Evolutionary conservation across 2,329 filamentous ascomycete genomes (phyloP), one percentile per base, ranked within the genome.

Genomic region (Plectosphaerella plurivora): DNA sequence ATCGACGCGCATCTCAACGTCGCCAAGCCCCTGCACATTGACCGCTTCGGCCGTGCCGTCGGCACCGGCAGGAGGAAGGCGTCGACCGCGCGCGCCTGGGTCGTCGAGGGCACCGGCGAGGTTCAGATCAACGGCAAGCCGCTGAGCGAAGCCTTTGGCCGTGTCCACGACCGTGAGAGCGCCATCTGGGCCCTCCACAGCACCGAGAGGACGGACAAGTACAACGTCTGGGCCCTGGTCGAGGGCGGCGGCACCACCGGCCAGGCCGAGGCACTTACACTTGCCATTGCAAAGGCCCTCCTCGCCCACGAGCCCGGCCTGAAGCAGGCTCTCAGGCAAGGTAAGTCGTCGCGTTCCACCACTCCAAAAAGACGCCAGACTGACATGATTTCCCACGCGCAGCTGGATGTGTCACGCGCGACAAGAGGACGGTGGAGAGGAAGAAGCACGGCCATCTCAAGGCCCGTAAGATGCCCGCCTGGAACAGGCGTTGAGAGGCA

Each of bases 391-490:
- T 45, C 24, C 65, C 58, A 66, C 59, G 61, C 63, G 52, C 70
- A 99, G 94, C 93, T 68, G 95, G 95, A 57, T 91, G 88, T 70
- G 83, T 99, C 58, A 95, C 92, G 50, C 88, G 93, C 66, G 93
- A 99, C 75, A 83, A 87, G 53, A 91, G 93, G 75, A 86, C 80
- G 65, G 95, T 99, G 61, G 94, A 99, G 76, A 93, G 94, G 70
- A 99, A 99, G 86, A 97, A 99, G 83, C 84, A 91, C 53, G 95
- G 94, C 61, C 90, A 91, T 66, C 73, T 96, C 75, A 99, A 99
- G 82, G 93, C 94, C 53, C 89, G 94, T 74, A 99, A 99, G 85
- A 95, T 88, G 84, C 93, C 93, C 55, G 83, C 94, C 63, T 99
- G 95, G 94, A 92, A 97, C 80, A 97, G 97, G 84, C 75, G 81